Conservation (phyloP, 2,329 filamentous ascomycete species). For the Daldinia sp. region DNA sequence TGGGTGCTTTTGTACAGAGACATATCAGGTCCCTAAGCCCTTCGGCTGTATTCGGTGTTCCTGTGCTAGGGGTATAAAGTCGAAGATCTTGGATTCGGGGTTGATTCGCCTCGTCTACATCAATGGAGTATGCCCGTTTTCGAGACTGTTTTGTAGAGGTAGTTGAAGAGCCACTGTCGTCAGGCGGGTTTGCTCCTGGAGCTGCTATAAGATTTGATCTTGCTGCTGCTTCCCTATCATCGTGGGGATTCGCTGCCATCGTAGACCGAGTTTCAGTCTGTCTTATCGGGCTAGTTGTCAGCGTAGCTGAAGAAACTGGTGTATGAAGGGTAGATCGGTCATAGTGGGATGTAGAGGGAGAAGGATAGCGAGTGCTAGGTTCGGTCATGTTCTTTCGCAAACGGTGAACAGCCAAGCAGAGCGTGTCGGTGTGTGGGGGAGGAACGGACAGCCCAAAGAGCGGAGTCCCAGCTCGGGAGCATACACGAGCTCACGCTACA, state of each 20-base stretch:
- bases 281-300: conserved; percentile 40
- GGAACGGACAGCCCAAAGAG: conserved; percentile 37
- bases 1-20: conserved; percentile 67
- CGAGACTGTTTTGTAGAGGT: conserved; percentile 18
- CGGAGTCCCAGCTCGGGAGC: conserved; percentile 41
- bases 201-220: conserved; percentile 21
- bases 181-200: conserved; percentile 15
- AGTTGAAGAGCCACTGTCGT: conserved; percentile 13
- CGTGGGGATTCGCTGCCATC: conserved; percentile 43
- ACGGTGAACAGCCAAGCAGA: conserved; percentile 33
- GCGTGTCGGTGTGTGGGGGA: conserved; percentile 38
- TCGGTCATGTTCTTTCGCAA: conserved; percentile 49
- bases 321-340: conserved; percentile 35
- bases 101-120: conserved; percentile 59
- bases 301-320: conserved; percentile 26
- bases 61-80: conserved; percentile 53
- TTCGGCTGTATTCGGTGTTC: conserved; percentile 34
- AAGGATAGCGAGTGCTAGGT: conserved; percentile 41
- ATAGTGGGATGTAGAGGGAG: conserved; percentile 40
- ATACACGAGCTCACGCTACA: conserved; percentile 35
- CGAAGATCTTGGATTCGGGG: conserved; percentile 52
- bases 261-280: conserved; percentile 41
- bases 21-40: conserved; percentile 61
- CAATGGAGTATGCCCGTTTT: conserved; percentile 62
- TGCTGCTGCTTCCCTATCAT: conserved; percentile 28